A percentile compares a stretch with the other conserved stretches of the same genome.
Conservation (phyloP, 345 rosid species). For the Ceriops zippeliana region DNA sequence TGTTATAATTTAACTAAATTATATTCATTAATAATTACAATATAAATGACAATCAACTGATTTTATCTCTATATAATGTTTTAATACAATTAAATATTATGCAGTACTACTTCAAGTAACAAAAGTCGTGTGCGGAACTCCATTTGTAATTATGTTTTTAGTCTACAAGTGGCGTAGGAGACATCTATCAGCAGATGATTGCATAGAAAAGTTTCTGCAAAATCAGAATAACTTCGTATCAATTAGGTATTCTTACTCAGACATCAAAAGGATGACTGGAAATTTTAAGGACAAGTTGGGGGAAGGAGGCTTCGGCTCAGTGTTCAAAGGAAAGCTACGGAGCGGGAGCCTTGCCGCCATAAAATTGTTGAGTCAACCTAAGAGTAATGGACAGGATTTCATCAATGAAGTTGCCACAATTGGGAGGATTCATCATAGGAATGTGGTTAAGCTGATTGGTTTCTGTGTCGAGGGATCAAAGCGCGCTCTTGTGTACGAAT, state of each 20-base stretch:
- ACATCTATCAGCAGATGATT: background rate
- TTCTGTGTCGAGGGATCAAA: slow-evolving; percentile 7
- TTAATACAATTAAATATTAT: too few relatives aligned
- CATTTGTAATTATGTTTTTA: background rate
- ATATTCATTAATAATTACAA: too few relatives aligned
- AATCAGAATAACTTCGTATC: background rate
- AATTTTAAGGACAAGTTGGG: background rate
- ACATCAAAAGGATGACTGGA: background rate
- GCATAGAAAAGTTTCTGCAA: background rate
- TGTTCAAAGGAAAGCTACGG: slow-evolving; percentile 11
- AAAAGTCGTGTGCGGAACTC: background rate
- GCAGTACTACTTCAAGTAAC: too few relatives aligned
- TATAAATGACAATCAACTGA: too few relatives aligned
- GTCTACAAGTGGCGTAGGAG: slow-evolving; percentile 2
- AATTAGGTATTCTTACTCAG: background rate
- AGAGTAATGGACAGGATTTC: slow-evolving; percentile 4
- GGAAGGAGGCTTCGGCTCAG: slow-evolving; percentile 10
- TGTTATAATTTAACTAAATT: too few relatives aligned
- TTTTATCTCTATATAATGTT: too few relatives aligned
- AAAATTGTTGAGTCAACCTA: background rate
- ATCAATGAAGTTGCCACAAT: slow-evolving; percentile 17
- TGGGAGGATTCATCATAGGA: slow-evolving; percentile 11
- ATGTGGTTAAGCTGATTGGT: slow-evolving; percentile 7
- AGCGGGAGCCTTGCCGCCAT: slow-evolving; percentile 2
- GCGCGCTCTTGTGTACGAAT: slow-evolving; percentile 7